Base-by-base conservation (phyloP, 2,329 filamentous ascomycete species). In the Macrophomina tecta region DNA sequence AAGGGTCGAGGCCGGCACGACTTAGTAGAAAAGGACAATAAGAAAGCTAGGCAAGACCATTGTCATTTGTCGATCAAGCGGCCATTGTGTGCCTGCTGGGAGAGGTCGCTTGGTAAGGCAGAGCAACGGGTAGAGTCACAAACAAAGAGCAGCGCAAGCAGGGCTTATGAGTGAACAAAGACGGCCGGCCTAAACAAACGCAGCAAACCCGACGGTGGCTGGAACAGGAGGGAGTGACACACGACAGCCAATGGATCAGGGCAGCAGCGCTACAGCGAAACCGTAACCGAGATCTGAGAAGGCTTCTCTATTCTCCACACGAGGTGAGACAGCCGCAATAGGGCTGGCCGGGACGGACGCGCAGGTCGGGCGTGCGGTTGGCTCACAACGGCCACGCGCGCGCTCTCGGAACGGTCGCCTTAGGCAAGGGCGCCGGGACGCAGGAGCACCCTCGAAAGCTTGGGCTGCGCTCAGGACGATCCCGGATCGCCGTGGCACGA, bases 1-100 rank as follows among this genome's bases (percentile, higher is more conserved):
- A 56, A 16, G 32, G 34, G 64, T 52, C 65, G 52, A 72, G 71
- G 61, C 70, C 23, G 60, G 67, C 38, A 61, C 58, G 68, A 18
- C 70, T 66, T 4, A 53, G 9, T 60, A 28, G 5, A 61, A 61
- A 28, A 40, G 36, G 23, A 66, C 53, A 56, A 66, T 49, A 61
- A 52, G 48, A 56, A 66, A 66, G 51, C n/a, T 45, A 42, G 42
- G 61, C 45, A 61, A 45, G 32, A 61, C 28, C 45, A 56, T 66
- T 60, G 48, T 66, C n/a, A 36, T 6, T 18, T 16, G 49, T 32
- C 48, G 18, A 34, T 61, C 18, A 62, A 38, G 30, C 23, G 46
- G 64, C 45, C 64, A 66, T 66, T 66, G 64, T 66, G 52, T 36
- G 63, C 40, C 63, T 56, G 38, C 46, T 23, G 34, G 38, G 11